Percentiles rank a stretch among this genome's conserved stretches.
phyloP scores from a whole-genome alignment of 257 asterid genomes.

The Misopates orontium region DNA sequence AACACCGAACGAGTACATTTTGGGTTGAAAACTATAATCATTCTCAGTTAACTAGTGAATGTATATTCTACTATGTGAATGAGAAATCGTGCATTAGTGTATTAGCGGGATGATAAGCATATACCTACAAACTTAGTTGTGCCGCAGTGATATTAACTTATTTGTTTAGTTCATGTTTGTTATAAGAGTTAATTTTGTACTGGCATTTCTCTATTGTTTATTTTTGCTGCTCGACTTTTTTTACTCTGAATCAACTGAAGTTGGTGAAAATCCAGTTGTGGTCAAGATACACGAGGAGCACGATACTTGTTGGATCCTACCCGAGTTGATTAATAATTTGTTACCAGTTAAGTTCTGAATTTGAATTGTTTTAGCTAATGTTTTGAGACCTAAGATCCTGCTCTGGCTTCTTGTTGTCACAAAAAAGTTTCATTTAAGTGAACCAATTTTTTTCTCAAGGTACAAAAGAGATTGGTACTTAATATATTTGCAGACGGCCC shows the following conservation, averaged over 20 bases:
- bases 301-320: too few relatives aligned
- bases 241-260: not conserved
- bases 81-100: slow-evolving; percentile 12
- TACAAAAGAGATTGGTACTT: too few relatives aligned
- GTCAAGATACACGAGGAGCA: too few relatives aligned
- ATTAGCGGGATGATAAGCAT: not conserved
- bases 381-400: too few relatives aligned
- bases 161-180: not conserved
- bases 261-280: too few relatives aligned
- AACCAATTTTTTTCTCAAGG: too few relatives aligned
- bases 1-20: not conserved
- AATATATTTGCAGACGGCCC: too few relatives aligned
- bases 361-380: too few relatives aligned
- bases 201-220: not conserved
- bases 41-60: slow-evolving; percentile 17
- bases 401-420: too few relatives aligned
- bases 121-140: not conserved
- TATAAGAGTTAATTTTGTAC: slow-evolving; percentile 10
- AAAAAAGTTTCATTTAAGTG: too few relatives aligned
- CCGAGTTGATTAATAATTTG: too few relatives aligned
- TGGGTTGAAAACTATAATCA: not conserved
- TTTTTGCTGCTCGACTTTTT: not conserved
- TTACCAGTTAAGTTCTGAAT: too few relatives aligned
- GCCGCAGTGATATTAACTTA: not conserved
- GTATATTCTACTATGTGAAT: slow-evolving; percentile 20